Conservation (phyloP, 306 rosid genomes). For the Vachellia collinsii region DNA sequence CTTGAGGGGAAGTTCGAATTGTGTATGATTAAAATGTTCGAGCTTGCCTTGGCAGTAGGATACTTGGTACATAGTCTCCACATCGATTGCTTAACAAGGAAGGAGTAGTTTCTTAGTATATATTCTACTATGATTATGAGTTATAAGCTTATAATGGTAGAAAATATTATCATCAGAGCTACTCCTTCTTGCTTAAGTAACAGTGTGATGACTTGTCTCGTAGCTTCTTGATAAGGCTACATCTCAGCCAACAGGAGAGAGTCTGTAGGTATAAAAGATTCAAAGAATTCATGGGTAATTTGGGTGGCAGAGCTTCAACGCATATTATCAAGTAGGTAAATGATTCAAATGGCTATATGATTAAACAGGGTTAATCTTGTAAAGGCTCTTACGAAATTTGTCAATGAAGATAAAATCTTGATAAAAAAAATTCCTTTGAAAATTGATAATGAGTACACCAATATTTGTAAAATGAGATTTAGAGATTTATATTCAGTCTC, state of each 20-base stretch:
- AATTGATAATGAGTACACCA: background rate
- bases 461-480: background rate
- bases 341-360: background rate
- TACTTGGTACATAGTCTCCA: background rate
- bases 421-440: background rate
- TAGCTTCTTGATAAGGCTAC: background rate
- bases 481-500: background rate
- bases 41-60: background rate
- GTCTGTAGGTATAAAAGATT: background rate
- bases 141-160: background rate
- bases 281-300: background rate
- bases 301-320: background rate
- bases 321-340: background rate
- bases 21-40: background rate
- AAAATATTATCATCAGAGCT: background rate
- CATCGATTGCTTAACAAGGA: background rate
- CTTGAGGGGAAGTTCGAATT: background rate
- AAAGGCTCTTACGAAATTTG: background rate
- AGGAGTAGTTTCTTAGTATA: background rate
- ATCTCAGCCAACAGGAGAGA: background rate
- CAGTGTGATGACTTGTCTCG: background rate
- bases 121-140: background rate
- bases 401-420: background rate
- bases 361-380: background rate
- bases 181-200: background rate